Evolutionary conservation across 768 basidiomycete species (phyloP), one percentile per base, ranked within the genome.

Genomic region (Mycena rebaudengoi): DNA sequence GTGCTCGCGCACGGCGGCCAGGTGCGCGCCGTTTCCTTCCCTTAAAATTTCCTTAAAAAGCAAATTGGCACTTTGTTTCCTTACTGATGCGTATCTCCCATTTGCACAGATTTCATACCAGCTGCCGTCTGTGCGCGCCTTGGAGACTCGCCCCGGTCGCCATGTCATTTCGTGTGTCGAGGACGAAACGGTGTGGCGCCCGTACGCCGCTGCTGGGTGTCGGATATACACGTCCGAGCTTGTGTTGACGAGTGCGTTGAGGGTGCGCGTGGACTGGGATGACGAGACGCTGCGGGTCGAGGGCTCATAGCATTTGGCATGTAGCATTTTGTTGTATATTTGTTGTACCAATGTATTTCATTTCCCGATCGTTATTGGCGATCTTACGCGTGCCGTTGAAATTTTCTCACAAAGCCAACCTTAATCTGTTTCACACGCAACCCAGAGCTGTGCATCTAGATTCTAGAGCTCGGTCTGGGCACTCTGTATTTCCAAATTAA

Each of bases 161-260:
- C 82, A 86, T 70, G 81, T 95, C 29, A 80, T 96, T 32, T 92
- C 92, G 1, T 88, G 87, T 60, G 73, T 75, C 30, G 87, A 85
- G n/a, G 94, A 95, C 65, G 76, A 75, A 20, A 77, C 82, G 4
- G 83, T 90, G n/a, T 94, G 92, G 91, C 76, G 83, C n/a, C n/a
- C n/a, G 29, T 83, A 87, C 7, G 77, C 94, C 30, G 79, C 77
- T 0, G 67, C 83, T n/a, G 78, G 82, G 0, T 77, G 82, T 67
- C 79, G 81, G n/a, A 80, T 95, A 21, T 94, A 92, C 73, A 84
- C 82, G 0, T 80, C 83, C 16, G 92, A 94, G 73, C 77, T 95
- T 25, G 73, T 95, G 12, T 74, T 95, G 64, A 85, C 80, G 28
- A 85, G 83, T 0, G 86, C 87, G 2, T 74, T 94, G 70, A 85